Base-by-base conservation (phyloP, 805 yeast species). In the Kazachstania bromeliacearum region DNA sequence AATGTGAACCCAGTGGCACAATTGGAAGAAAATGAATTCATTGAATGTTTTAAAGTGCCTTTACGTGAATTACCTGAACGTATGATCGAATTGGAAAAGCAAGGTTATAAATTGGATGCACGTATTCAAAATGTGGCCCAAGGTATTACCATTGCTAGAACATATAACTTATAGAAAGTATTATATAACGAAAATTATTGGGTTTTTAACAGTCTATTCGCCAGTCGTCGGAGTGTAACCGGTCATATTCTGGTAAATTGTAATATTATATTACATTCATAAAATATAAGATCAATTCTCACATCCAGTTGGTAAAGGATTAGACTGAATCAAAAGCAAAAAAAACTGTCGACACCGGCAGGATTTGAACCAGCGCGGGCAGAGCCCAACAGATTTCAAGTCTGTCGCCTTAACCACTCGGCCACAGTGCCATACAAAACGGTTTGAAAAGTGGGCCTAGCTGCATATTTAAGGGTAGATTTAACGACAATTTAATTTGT, bases 11-110 rank as follows among this genome's bases (percentile, higher is more conserved):
- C 96, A 1, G 53, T 64, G 38, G 74, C 94, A 2, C 69, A 81
- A 43, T 66, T 92, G 43, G 96, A 92, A 61, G 96, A 85, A 5
- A 81, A 78, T 42, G 98, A 89, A 63, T 89, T 82, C 55, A 92
- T 89, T 35, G 96, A 87, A 50, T 77, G 85, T n/a, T 83, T 89
- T 54, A 67, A 75, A 1, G 75, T 81, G 29, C 85, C 88, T 10
- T 58, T 87, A 45, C 59, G 62, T 12, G 57, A 66, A 13, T 68
- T 89, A 31, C 75, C 79, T 5, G 68, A 66, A 18, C 70, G 65
- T 19, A 55, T 89, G 54, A 60, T 60, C 7, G 55, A 64, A 20
- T 59, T 87, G 14, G 71, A 66, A 18, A 47, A 57, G 2, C 70
- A 83, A 57, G 95, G 95, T 1, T 85, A 75, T 56, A 71, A 71